phyloP scores from a whole-genome alignment of 257 asterid species.

The Forsythia viridissima region DNA sequence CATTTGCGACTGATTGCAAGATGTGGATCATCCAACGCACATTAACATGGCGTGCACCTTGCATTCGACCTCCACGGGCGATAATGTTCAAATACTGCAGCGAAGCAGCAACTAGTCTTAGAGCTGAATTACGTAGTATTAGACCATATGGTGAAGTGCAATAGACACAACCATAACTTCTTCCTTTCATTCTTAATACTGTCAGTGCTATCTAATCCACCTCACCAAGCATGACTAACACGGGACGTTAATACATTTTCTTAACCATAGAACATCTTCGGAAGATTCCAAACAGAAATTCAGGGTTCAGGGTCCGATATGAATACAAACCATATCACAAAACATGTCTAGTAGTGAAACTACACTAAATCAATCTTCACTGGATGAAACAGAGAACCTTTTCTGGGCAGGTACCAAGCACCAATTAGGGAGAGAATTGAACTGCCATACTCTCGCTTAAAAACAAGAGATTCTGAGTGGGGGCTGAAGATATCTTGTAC shows the following conservation, averaged over 20 bases:
- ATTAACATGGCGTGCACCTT: too few species aligned
- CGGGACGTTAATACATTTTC: neutral
- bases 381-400: neutral
- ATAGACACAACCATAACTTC: too few species aligned
- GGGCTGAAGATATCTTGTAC: slow-evolving; percentile 11
- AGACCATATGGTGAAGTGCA: too few species aligned
- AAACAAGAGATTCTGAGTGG: neutral
- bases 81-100: too few species aligned
- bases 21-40: too few species aligned
- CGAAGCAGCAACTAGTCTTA: too few species aligned
- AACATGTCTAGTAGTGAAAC: neutral
- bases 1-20: too few species aligned
- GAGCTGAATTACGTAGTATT: too few species aligned
- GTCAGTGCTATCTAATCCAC: too few species aligned
- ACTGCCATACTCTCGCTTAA: neutral
- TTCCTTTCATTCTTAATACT: neutral
- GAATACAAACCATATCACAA: slow-evolving; percentile 4
- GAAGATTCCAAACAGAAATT: neutral
- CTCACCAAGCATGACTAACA: too few species aligned
- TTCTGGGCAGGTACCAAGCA: slow-evolving; percentile 10
- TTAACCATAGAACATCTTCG: neutral
- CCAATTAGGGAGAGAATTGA: neutral
- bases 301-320: slow-evolving; percentile 9
- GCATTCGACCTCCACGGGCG: too few species aligned
- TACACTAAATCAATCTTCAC: neutral